Percentiles rank a stretch among this genome's conserved stretches.
Conservation (phyloP, 192 early-diverging fungal species). For the Podila epigama region DNA sequence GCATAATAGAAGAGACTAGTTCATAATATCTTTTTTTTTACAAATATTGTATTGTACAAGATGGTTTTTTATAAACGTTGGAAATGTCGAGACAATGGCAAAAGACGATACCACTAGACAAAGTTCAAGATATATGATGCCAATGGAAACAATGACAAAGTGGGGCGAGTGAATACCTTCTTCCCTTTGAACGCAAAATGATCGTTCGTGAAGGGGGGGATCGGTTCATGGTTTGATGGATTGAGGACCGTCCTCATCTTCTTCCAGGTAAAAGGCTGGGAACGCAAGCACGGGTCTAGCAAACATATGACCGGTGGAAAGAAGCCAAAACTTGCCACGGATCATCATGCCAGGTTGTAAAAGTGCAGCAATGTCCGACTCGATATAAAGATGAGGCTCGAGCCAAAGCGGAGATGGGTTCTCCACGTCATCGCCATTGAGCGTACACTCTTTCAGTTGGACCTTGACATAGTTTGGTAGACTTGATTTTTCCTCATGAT, state of each 20-base stretch:
- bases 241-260: conserved; percentile 8
- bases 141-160: no score
- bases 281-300: conserved; percentile 12
- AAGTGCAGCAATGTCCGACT: not conserved
- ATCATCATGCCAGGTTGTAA: conserved; percentile 6
- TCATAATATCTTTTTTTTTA: no score
- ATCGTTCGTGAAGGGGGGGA: no score
- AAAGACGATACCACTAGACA: no score
- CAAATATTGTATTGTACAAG: no score
- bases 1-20: no score
- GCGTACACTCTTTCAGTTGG: not conserved
- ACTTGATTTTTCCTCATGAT: not conserved
- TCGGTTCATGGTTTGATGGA: not conserved
- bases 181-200: no score
- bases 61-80: no score
- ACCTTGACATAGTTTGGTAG: not conserved
- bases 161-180: no score
- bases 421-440: not conserved
- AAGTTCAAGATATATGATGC: no score
- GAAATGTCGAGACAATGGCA: no score
- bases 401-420: no score
- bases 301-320: conserved; percentile 22
- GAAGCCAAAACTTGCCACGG: conserved; percentile 22
- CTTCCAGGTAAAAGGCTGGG: conserved; percentile 21
- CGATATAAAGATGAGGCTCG: conserved; percentile 1